These are phyloP conservation scores for Sanghuangporus weigelae DNA, from an alignment of 1,284 basidiomycete species.

Conservation along the genomic window DNA sequence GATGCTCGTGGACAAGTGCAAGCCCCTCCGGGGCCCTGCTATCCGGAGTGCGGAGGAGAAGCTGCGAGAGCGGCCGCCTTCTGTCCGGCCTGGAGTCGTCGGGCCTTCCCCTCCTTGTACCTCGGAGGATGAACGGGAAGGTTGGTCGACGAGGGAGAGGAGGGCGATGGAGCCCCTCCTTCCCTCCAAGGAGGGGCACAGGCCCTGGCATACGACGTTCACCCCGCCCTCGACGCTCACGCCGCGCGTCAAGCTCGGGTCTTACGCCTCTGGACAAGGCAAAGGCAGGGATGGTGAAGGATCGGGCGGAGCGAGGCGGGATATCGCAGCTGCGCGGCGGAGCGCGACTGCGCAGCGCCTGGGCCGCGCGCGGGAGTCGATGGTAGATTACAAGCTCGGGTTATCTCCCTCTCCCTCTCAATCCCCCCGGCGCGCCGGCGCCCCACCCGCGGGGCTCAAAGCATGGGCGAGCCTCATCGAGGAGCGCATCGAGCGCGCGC, in stretches of 20 bases:
- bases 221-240: constrained; percentile 45
- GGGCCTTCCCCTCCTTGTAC: constrained; percentile 3
- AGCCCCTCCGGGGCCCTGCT: constrained; percentile 62
- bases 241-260: constrained; percentile 45
- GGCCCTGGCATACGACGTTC: constrained; percentile 68
- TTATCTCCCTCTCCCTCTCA: constrained; percentile 23
- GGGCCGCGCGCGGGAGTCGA: constrained; percentile 64
- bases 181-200: constrained; percentile 48
- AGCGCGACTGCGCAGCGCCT: constrained; percentile 51
- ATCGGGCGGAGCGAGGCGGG: constrained; percentile 42
- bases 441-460: constrained; percentile 58
- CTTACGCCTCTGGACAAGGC: constrained; percentile 31
- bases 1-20: constrained; percentile 85
- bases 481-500: constrained; percentile 75
- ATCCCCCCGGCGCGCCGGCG: constrained; percentile 29
- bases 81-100: constrained; percentile 22
- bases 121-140: neutral
- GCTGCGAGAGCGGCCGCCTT: constrained; percentile 47
- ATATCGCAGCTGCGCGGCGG: constrained; percentile 49
- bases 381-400: constrained; percentile 68
- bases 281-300: constrained; percentile 38
- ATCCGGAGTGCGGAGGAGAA: constrained; percentile 71
- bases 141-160: neutral
- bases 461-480: constrained; percentile 77
- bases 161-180: constrained; percentile 46